Evolutionary conservation across 1,284 basidiomycete species (phyloP).

Genomic region (Melampsora americana): DNA sequence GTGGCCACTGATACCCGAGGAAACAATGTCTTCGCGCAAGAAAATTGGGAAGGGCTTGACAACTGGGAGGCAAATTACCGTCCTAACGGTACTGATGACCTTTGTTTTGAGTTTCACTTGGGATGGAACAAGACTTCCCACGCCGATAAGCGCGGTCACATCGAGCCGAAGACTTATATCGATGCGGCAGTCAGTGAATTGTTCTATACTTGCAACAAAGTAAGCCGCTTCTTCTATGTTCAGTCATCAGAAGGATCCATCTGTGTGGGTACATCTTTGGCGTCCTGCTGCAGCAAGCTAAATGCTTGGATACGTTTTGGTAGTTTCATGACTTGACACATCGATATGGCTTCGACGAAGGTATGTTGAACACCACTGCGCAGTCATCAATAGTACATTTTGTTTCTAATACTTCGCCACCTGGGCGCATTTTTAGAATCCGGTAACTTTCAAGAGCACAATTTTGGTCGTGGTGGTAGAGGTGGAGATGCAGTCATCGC

Average conservation of each 20-base stretch:
- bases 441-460: constrained; percentile 96
- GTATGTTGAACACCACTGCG: neutral
- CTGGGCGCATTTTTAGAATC: constrained; percentile 80
- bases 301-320: constrained; percentile 57
- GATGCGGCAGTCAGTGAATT: constrained; percentile 81
- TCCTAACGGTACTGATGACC: constrained; percentile 63
- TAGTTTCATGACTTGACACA: constrained; percentile 58
- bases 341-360: constrained; percentile 56
- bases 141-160: constrained; percentile 56
- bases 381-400: neutral
- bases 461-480: constrained; percentile 81
- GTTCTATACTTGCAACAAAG: constrained; percentile 86
- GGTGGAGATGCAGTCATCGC: constrained; percentile 87
- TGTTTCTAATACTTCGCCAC: neutral
- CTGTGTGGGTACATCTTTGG: neutral
- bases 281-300: constrained; percentile 49
- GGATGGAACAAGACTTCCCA: constrained; percentile 55
- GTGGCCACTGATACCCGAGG: constrained; percentile 5
- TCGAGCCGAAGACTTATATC: constrained; percentile 73
- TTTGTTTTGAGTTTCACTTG: constrained; percentile 71
- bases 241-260: neutral
- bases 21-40: constrained; percentile 68
- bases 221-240: constrained; percentile 49
- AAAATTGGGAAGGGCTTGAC: constrained; percentile 81
- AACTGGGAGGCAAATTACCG: constrained; percentile 73